A percentile compares a stretch with the other conserved stretches of the same genome.
Evolutionary conservation across 1,139 yeast genomes (phyloP).

Genomic region (Taphrina populina): DNA sequence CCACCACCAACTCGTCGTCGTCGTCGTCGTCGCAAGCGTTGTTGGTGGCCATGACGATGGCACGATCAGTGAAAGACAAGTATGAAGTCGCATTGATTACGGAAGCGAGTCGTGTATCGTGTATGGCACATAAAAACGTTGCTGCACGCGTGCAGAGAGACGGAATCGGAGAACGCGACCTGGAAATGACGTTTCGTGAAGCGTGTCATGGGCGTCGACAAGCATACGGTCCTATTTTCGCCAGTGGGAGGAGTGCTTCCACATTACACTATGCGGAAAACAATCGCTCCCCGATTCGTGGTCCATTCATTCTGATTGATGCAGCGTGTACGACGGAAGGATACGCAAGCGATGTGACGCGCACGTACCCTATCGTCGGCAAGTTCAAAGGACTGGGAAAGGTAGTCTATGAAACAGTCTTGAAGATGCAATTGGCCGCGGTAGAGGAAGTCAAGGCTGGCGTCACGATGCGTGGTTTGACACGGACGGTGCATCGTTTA

Average conservation of each 20-base stretch:
- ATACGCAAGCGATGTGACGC: constrained; percentile 89
- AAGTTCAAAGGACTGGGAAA: constrained; percentile 85
- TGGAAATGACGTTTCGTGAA: constrained; percentile 92
- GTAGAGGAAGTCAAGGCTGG: constrained; percentile 77
- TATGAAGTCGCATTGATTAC: constrained; percentile 74
- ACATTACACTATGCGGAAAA: constrained; percentile 87
- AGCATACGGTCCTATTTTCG: constrained; percentile 93
- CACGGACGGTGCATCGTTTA: neutral
- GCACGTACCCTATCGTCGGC: constrained; percentile 91
- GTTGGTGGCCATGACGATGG: constrained; percentile 77
- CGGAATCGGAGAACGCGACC: constrained; percentile 84
- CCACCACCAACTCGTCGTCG: constrained; percentile 26
- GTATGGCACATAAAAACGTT: constrained; percentile 62
- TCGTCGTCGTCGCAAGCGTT: constrained; percentile 52
- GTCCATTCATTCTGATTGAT: constrained; percentile 74
- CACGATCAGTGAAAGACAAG: constrained; percentile 79
- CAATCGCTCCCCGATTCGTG: constrained; percentile 58
- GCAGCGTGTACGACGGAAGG: constrained; percentile 98
- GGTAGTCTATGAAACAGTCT: constrained; percentile 75
- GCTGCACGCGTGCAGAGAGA: neutral
- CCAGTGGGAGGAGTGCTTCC: constrained; percentile 88
- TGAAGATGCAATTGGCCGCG: constrained; percentile 74
- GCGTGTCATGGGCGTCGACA: constrained; percentile 89
- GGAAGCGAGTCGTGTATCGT: constrained; percentile 80
- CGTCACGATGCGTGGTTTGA: constrained; percentile 42